A percentile compares a stretch with the other conserved stretches of the same genome.
phyloP scores from a whole-genome alignment of 352 stramenopile species.

The Poterioochromonas sp. region DNA sequence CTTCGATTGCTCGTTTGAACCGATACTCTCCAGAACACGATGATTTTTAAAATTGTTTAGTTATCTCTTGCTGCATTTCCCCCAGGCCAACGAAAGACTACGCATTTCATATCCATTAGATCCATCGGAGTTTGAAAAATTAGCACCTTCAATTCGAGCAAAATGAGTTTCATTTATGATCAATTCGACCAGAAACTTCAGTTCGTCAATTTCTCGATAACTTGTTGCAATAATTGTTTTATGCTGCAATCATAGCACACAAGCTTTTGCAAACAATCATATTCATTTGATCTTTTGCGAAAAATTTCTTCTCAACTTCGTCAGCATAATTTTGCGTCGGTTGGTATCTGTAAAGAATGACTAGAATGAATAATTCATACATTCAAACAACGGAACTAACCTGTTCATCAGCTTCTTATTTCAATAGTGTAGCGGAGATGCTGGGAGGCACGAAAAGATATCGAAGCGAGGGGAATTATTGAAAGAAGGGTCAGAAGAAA shows the following conservation, averaged over 20 bases:
- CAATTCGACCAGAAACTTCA: constrained; percentile 32
- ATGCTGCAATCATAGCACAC: constrained; percentile 38
- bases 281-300: constrained; percentile 53
- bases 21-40: constrained; percentile 33
- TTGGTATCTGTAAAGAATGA: too few relatives aligned
- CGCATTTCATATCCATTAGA: constrained; percentile 30
- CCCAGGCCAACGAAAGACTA: constrained; percentile 31
- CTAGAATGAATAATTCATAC: too few relatives aligned
- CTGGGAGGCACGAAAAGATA: too few relatives aligned
- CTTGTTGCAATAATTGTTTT: constrained; percentile 37
- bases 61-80: constrained; percentile 57
- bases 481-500: too few relatives aligned
- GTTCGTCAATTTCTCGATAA: constrained; percentile 77
- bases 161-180: constrained; percentile 18
- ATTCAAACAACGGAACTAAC: too few relatives aligned
- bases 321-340: too few relatives aligned
- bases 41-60: constrained; percentile 53
- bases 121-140: constrained; percentile 15
- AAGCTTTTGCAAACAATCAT: constrained; percentile 48
- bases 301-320: constrained; percentile 60
- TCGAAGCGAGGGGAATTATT: too few relatives aligned
- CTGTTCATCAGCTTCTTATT: too few relatives aligned
- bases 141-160: neutral
- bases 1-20: constrained; percentile 55
- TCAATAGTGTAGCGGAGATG: too few relatives aligned